Evolutionary conservation across 2,329 filamentous ascomycete genomes (phyloP).

Genomic region (Dactylella cylindrospora): DNA sequence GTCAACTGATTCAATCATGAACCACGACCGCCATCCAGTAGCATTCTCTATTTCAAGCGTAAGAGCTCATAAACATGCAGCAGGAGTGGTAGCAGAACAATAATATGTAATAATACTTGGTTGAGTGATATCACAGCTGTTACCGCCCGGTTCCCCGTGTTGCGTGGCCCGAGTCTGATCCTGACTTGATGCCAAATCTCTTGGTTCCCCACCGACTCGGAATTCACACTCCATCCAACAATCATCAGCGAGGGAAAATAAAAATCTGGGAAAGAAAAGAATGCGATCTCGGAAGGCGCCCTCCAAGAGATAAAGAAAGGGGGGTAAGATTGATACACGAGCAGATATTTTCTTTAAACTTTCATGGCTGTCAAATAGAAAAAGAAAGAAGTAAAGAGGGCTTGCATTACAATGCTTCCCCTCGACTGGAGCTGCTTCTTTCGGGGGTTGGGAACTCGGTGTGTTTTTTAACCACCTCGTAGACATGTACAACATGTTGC

Average conservation of each 20-base stretch:
- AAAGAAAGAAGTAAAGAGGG: too few species aligned
- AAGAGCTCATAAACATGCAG: not conserved
- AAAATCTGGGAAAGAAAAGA: slow-evolving; percentile 30
- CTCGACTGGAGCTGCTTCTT: slow-evolving; percentile 16
- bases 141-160: slow-evolving; percentile 7
- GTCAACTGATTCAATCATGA: too few species aligned
- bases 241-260: not conserved
- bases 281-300: slow-evolving; percentile 38
- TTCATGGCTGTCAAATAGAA: too few species aligned
- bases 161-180: slow-evolving; percentile 36
- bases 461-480: too few species aligned
- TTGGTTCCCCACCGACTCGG: not conserved
- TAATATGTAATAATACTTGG: slow-evolving; percentile 15
- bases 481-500: too few species aligned
- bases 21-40: too few species aligned
- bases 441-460: too few species aligned
- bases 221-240: not conserved
- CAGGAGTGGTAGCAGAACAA: not conserved
- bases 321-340: too few species aligned
- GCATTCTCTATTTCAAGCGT: too few species aligned
- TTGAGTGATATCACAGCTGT: slow-evolving; percentile 34
- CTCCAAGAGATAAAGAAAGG: too few species aligned
- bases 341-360: too few species aligned
- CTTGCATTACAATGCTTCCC: slow-evolving; percentile 29
- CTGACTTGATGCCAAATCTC: slow-evolving; percentile 10